phyloP scores from a whole-genome alignment of 78 protist genomes.

The Pirum gemmata region DNA sequence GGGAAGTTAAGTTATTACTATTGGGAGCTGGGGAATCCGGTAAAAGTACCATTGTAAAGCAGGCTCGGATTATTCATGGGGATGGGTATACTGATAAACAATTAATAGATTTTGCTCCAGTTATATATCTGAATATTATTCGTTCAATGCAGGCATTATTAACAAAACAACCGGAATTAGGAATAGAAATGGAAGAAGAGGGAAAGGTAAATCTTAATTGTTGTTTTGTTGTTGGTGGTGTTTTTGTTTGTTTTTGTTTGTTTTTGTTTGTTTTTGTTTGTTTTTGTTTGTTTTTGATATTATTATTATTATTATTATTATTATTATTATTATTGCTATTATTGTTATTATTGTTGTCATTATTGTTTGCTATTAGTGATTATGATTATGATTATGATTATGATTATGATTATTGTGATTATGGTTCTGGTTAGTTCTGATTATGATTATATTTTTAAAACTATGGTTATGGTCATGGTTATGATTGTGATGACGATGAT shows the following conservation, averaged over 20 bases:
- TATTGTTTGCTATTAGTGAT: not conserved
- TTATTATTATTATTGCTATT: not conserved
- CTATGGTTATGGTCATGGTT: too few relatives aligned
- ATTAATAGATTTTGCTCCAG: constrained; percentile 47
- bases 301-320: not conserved
- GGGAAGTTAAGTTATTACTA: constrained; percentile 54
- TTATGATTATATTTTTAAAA: too few relatives aligned
- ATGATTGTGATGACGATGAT: too few relatives aligned
- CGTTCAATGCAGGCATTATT: constrained; percentile 59
- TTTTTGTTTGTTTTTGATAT: too few relatives aligned
- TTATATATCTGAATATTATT: constrained; percentile 48
- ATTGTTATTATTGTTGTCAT: not conserved
- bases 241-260: too few relatives aligned
- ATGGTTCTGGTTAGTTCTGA: too few relatives aligned
- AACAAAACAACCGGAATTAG: constrained; percentile 51
- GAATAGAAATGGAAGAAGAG: not conserved
- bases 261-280: too few relatives aligned
- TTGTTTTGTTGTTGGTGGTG: too few relatives aligned
- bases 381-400: not conserved
- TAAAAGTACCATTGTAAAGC: constrained; percentile 86
- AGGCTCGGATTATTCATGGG: constrained; percentile 75
- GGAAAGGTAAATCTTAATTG: constrained; percentile 14
- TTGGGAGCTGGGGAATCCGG: constrained; percentile 87
- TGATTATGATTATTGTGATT: not conserved
- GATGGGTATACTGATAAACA: constrained; percentile 72